Percentiles rank a stretch among this genome's conserved stretches.
phyloP scores from a whole-genome alignment of 2,329 filamentous ascomycete species.

The Alternaria triticimaculans region DNA sequence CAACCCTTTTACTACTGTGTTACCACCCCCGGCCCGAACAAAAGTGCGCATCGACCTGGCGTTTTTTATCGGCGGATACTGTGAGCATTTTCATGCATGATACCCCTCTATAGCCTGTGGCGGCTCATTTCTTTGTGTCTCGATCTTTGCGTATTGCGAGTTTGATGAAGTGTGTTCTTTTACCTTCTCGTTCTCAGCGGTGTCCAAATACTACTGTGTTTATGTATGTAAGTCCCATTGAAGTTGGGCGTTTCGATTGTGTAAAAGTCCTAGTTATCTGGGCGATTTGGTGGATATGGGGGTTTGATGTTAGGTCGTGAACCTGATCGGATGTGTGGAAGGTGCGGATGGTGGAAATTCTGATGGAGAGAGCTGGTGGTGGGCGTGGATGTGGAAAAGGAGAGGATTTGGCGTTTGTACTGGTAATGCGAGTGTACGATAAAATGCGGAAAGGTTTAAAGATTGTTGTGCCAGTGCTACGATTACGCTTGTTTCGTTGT shows the following conservation, averaged over 20 bases:
- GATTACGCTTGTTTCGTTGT: neutral
- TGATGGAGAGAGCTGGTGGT: neutral
- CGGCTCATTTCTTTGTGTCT: neutral
- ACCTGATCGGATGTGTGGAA: neutral
- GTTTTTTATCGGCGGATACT: neutral
- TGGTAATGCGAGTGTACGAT: neutral
- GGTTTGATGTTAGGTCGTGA: neutral
- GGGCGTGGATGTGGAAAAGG: neutral
- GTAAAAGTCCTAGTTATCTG: neutral
- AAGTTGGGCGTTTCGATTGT: neutral
- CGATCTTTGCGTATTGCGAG: neutral
- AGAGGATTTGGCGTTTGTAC: neutral
- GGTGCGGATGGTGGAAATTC: neutral
- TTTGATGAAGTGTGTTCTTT: neutral
- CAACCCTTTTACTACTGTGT: neutral
- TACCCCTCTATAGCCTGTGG: neutral
- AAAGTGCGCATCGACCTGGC: neutral
- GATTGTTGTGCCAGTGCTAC: neutral
- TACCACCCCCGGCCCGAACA: neutral
- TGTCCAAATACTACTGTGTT: neutral
- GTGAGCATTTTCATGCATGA: neutral
- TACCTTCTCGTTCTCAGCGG: neutral
- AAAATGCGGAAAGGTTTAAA: neutral
- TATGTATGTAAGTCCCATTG: neutral
- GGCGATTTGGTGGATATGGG: neutral